Base-by-base conservation (phyloP, 345 rosid species). In the Toxicodendron radicans region DNA sequence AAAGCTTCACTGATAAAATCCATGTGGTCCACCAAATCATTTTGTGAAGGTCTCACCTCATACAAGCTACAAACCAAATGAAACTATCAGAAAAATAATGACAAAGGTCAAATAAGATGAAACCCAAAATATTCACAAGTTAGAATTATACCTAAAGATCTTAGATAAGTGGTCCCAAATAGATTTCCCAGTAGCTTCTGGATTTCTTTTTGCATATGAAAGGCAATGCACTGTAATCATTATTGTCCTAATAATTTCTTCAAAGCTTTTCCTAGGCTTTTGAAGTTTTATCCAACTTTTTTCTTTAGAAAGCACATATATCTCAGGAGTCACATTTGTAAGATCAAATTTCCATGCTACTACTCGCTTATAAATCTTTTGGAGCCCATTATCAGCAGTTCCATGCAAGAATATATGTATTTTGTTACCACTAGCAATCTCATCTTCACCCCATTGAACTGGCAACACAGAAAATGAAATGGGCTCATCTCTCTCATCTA, bases 191-290 rank as follows among this genome's bases (percentile, higher is more conserved):
- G 90, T 81, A 0, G 86, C 81, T 45, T 91, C 80, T 0, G 89
- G 94, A 65, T 93, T 88, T 70, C 81, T 72, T 76, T 80, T 75
- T 41, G 85, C 72, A 73, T 81, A 86, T 68, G 89, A 90, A 75
- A 95, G 87, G 74, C 88, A 83, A 27, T 85, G 85, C 67, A 93
- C 76, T 0, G 91, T 85, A 21, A 91, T 74, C 76, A 91, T 79
- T 70, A 84, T 76, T 8, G 84, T 83, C 85, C 92, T 83, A 14
- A 84, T 82, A 57, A 76, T 79, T n/a, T 68, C 86, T 75, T 73
- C 93, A 59, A 63, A 91, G 77, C 89, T 84, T 81, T 91, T 95
- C 89, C 95, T 89, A 2, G 98, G 93, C 80, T 88, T 91, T 51
- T 83, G 86, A 30, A 95, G 82, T 79, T 85, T 86, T 7, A 95